Evolutionary conservation across 352 stramenopile species (phyloP), one percentile per base, ranked within the genome.

Genomic region (Globisporangium rhizosaccharum): DNA sequence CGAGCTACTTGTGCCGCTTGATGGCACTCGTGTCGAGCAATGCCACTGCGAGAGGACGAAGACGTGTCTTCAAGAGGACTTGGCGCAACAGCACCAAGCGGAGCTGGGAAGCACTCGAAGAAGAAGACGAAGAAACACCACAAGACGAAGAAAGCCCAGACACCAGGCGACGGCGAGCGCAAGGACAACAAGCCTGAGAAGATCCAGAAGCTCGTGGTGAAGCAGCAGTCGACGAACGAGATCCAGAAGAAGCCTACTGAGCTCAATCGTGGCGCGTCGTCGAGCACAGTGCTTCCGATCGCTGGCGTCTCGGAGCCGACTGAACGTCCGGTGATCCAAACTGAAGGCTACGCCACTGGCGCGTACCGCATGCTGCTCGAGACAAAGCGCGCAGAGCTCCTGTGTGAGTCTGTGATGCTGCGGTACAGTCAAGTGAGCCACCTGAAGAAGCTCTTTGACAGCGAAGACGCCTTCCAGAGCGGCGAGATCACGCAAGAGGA

Each of bases 401-500:
- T 87, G n/a, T 89, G 79, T 46, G 61, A 67, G 12, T 85, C 76
- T 0, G 65, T 87, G 20, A 67, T 54, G 6, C 73, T 89, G 33
- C 55, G 63, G 39, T 79, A 76, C 20, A 62, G 60, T 28, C 63
- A 89, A 20, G 57, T 89, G 18, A 57, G 63, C 2, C 52, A 61
- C 46, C 62, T 89, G 25, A 53, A 56, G 2, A 58, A 59, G 11
- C 51, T 80, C 7, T 89, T 87, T 53, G 53, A 59, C 26, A 57
- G 39, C 20, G 75, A 89, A 61, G 76, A 89, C 36, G 57, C 74
- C 37, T 69, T 76, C 46, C 63, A 66, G 12, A 79, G 65, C 11
- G 70, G 66, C 7, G 66, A 78, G 57, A 85, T 89, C 58, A 89
- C 77, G 1, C 71, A 65, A 3, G 69, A 76, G 18, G 80, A 88